These are phyloP conservation scores for Kuraishia ogatae DNA, from an alignment of 805 yeast genomes.

Conservation along the genomic window DNA sequence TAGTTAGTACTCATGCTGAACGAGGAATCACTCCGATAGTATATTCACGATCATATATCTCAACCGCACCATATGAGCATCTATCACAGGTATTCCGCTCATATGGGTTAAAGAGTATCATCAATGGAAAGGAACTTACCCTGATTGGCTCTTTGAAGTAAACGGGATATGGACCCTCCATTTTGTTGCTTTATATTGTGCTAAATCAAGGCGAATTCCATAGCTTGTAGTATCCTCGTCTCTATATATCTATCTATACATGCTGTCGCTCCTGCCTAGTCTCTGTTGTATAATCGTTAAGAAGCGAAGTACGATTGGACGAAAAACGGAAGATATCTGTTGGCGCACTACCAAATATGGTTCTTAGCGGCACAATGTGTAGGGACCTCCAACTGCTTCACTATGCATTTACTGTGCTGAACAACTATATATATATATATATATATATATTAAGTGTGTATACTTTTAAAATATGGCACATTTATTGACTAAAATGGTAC, in stretches of 20 bases:
- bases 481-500: not conserved
- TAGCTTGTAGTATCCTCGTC: not conserved
- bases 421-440: too few species aligned
- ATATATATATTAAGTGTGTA: too few species aligned
- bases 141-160: conserved; percentile 56
- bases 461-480: too few species aligned
- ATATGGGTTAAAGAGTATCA: too few species aligned
- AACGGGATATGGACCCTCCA: conserved; percentile 29
- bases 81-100: too few species aligned
- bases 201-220: not conserved
- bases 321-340: not conserved
- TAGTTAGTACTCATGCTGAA: conserved; percentile 12
- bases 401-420: too few species aligned
- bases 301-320: not conserved
- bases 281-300: not conserved
- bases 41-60: too few species aligned
- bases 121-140: conserved; percentile 31
- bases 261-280: not conserved
- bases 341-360: not conserved
- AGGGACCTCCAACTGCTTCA: too few species aligned
- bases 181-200: not conserved
- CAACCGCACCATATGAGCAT: not conserved
- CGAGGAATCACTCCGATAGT: too few species aligned
- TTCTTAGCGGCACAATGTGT: not conserved
- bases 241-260: not conserved